Evolutionary conservation across 2,329 filamentous ascomycete species (phyloP).

Genomic region (Hypocreales sp.): DNA sequence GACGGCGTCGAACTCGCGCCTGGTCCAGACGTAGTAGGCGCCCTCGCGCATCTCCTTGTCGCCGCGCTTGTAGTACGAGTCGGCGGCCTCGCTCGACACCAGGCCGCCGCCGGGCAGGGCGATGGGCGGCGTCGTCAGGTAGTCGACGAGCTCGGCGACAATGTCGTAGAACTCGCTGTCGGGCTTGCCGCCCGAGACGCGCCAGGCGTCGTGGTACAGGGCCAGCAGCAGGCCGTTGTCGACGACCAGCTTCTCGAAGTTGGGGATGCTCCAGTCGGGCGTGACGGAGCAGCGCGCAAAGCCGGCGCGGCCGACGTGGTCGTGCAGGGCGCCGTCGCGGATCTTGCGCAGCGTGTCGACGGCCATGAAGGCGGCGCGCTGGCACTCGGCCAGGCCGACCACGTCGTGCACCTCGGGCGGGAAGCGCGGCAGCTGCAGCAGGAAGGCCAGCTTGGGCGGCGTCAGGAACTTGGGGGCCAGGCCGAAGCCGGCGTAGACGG

Average conservation of each 20-base stretch:
- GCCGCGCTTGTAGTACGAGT: conserved; percentile 59
- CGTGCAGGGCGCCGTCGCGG: conserved; percentile 34
- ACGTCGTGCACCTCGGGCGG: conserved; percentile 64
- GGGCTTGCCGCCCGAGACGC: conserved; percentile 32
- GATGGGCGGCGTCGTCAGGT: conserved; percentile 60
- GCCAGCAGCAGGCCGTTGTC: conserved; percentile 79
- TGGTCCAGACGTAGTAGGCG: conserved; percentile 88
- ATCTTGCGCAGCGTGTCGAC: conserved; percentile 68
- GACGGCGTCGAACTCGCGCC: conserved; percentile 68
- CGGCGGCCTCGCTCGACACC: conserved; percentile 78
- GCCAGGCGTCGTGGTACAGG: conserved; percentile 76
- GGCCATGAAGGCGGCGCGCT: conserved; percentile 62
- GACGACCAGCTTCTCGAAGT: conserved; percentile 94
- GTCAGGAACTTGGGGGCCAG: conserved; percentile 79
- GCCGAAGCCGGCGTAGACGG: conserved; percentile 65
- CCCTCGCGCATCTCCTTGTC: conserved; percentile 78
- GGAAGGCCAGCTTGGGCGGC: conserved; percentile 67
- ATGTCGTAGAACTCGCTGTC: conserved; percentile 61
- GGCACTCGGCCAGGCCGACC: conserved; percentile 69
- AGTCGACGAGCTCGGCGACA: conserved; percentile 73
- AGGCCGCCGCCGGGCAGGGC: conserved; percentile 58
- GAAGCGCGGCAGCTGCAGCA: conserved; percentile 60
- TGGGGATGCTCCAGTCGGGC: conserved; percentile 80
- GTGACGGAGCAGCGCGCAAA: conserved; percentile 74
- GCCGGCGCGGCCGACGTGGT: conserved; percentile 37